Evolutionary conservation across 345 rosid genomes (phyloP).

Genomic region (Linum lewisii): DNA sequence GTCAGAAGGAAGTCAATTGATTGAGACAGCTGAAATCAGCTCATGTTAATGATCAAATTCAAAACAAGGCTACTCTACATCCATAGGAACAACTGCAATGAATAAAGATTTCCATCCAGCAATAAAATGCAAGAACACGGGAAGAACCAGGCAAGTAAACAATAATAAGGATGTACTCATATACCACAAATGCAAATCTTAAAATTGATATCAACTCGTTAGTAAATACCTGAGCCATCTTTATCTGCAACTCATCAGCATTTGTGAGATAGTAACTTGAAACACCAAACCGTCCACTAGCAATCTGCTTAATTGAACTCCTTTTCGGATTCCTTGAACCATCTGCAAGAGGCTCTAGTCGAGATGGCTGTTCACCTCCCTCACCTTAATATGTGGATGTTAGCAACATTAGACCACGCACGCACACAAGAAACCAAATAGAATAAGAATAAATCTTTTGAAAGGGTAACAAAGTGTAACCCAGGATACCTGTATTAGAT

Average conservation of each 20-base stretch:
- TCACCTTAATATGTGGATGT: slow-evolving; percentile 43
- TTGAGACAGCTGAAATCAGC: slow-evolving; percentile 10
- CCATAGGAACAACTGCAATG: slow-evolving; percentile 51
- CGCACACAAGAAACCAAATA: not conserved
- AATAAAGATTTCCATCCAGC: slow-evolving; percentile 44
- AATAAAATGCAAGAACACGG: slow-evolving; percentile 30
- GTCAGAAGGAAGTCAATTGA: slow-evolving; percentile 17
- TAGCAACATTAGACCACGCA: not conserved
- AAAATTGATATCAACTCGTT: not conserved
- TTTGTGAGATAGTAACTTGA: slow-evolving; percentile 97
- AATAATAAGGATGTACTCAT: slow-evolving; percentile 3
- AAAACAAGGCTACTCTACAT: too few species aligned
- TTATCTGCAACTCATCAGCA: slow-evolving; percentile 95
- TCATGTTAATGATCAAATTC: slow-evolving; percentile 27
- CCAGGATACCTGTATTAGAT: slow-evolving; percentile 78
- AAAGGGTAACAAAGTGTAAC: not conserved
- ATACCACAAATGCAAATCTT: not conserved
- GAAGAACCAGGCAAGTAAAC: slow-evolving; percentile 18
- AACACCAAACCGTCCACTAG: slow-evolving; percentile 99
- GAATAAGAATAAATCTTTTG: not conserved
- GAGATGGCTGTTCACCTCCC: slow-evolving; percentile 99
- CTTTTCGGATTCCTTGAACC: slow-evolving; percentile 90
- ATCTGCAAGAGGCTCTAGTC: slow-evolving; percentile 85
- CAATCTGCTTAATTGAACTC: slow-evolving; percentile 97
- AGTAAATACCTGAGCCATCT: slow-evolving; percentile 94